Conservation (phyloP, 129 eudicot genomes). For the Lactuca saligna region DNA sequence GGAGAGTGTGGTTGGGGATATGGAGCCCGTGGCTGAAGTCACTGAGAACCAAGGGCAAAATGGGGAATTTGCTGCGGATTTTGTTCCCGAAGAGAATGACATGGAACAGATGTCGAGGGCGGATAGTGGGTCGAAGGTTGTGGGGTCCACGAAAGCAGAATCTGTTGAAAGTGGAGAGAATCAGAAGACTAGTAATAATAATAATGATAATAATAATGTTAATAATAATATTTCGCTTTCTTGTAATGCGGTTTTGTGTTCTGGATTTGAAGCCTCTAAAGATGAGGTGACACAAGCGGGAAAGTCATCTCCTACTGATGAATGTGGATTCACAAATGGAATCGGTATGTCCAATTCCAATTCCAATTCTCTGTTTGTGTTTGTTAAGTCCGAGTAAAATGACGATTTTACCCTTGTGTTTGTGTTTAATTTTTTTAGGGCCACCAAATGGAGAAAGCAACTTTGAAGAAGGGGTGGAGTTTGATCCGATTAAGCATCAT, state of each 20-base stretch:
- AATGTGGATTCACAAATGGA: slow-evolving; percentile 53
- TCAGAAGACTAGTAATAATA: not conserved
- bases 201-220: slow-evolving; percentile 42
- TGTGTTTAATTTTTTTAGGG: not conserved
- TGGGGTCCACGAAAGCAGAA: slow-evolving; percentile 79
- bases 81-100: slow-evolving; percentile 64
- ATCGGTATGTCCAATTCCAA: slow-evolving; percentile 36
- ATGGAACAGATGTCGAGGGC: slow-evolving; percentile 58
- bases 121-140: slow-evolving; percentile 77
- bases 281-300: slow-evolving; percentile 86
- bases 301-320: slow-evolving; percentile 66
- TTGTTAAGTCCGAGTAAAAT: too few relatives aligned
- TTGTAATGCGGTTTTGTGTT: slow-evolving; percentile 84
- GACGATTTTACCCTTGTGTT: too few relatives aligned
- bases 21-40: slow-evolving; percentile 73
- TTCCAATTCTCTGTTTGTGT: not conserved
- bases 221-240: slow-evolving; percentile 28
- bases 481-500: slow-evolving; percentile 92
- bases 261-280: slow-evolving; percentile 76
- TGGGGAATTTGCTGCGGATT: slow-evolving; percentile 49
- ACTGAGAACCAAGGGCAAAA: slow-evolving; percentile 87
- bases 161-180: slow-evolving; percentile 89
- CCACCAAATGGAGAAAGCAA: slow-evolving; percentile 36
- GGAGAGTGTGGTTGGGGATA: slow-evolving; percentile 78
- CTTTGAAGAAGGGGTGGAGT: slow-evolving; percentile 49